Evolutionary conservation across 208 protist species (phyloP).

Genomic region (Angomonas ambiguus): DNA sequence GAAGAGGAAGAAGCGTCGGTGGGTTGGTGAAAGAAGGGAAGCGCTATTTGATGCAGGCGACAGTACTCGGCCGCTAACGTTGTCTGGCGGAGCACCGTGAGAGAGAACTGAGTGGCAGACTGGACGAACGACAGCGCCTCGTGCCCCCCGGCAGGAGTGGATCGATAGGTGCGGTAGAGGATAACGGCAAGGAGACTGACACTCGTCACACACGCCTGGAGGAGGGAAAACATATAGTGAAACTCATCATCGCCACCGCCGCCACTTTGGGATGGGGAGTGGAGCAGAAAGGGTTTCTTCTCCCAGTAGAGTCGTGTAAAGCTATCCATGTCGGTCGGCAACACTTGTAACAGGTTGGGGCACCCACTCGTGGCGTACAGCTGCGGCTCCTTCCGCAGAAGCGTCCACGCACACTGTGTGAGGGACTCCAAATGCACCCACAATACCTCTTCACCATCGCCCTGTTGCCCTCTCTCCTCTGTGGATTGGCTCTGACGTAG

Average conservation of each 20-base stretch:
- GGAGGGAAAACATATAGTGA: constrained; percentile 12
- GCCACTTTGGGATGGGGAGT: background rate
- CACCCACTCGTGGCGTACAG: background rate
- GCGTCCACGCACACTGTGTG: constrained; percentile 64
- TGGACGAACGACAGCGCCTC: background rate
- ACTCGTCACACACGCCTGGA: constrained; percentile 47
- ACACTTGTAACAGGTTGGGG: constrained; percentile 37
- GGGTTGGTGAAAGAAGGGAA: constrained; percentile 7
- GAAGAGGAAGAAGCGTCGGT: background rate
- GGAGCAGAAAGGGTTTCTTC: constrained; percentile 1
- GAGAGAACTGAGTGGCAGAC: constrained; percentile 33
- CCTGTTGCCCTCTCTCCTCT: background rate
- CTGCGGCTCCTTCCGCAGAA: constrained; percentile 65
- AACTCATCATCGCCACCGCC: background rate
- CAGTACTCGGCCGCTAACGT: background rate
- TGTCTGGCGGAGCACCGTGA: constrained; percentile 15
- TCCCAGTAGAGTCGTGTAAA: constrained; percentile 65
- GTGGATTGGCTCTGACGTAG: too few species aligned
- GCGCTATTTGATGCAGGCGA: constrained; percentile 16
- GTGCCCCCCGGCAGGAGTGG: too few species aligned
- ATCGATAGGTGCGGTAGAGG: constrained; percentile 14
- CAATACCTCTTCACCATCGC: constrained; percentile 29
- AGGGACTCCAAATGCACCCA: constrained; percentile 71
- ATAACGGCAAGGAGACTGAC: constrained; percentile 40
- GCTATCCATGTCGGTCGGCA: constrained; percentile 48